Evolutionary conservation across 768 basidiomycete genomes (phyloP), one percentile per base, ranked within the genome.

Genomic region (Suillus fuscotomentosus): DNA sequence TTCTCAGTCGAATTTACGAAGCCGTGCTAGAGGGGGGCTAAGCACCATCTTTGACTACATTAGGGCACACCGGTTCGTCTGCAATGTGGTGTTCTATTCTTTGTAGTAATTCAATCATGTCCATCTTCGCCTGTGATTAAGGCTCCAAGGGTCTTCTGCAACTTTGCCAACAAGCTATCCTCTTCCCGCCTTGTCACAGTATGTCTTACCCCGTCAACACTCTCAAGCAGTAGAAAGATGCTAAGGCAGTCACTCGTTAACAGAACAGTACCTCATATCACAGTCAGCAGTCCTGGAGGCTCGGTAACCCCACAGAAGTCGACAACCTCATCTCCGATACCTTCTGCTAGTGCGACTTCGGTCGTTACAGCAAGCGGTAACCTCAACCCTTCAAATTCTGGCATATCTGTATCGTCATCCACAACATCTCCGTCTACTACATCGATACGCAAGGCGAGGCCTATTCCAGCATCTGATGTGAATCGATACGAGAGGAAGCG

Each of bases 401-500:
- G 22, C 22, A 17, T 27, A 41, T 41, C 39, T 41, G 39, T 20
- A 17, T 41, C 39, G 39, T 20, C 24, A 27, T 27, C 1, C 24
- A 10, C 39, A 41, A 20, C 3, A 22, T 24, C 56, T 24, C 22
- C 8, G 10, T 41, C 56, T 27, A 41, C 10, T 4, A 1, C 24
- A 17, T 41, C 56, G 9, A 41, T 1, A 10, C 39, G 39, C n/a
- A 13, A 24, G 17, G 22, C 24, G 24, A 20, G 1, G 22, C 39
- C 56, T 17, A 62, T 60, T 39, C 54, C 60, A 3, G 39, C 39
- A 27, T 48, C 43, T 51, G 39, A 50, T 8, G 50, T 64, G 9
- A 36, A 48, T 17, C 43, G 60, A 45, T 64, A 64, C n/a, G 5
- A 64, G 9, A 61, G 63, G 34, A 17, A 22, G 9, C 47, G 47